phyloP scores from a whole-genome alignment of 2,329 filamentous ascomycete genomes.

The Phyllosticta citribraziliensis region DNA sequence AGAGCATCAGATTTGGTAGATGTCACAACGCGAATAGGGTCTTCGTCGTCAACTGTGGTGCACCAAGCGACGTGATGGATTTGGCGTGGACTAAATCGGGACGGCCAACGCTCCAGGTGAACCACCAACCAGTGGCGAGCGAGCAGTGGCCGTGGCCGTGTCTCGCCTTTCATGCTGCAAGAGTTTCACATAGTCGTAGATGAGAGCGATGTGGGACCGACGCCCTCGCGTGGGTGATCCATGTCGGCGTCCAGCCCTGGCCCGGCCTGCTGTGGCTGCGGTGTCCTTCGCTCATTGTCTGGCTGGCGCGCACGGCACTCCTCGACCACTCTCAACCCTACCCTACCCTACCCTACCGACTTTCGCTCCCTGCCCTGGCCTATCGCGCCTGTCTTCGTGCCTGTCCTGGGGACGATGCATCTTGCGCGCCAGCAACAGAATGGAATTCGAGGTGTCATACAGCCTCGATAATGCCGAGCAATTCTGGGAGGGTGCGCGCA shows the following conservation, averaged over 20 bases:
- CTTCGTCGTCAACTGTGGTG: neutral
- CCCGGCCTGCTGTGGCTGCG: too few relatives aligned
- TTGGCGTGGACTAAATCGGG: too few relatives aligned
- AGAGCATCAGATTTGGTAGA: neutral
- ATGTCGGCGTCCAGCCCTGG: too few relatives aligned
- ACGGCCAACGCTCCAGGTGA: too few relatives aligned
- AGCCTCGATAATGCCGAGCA: slow-evolving; percentile 70
- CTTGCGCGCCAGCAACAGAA: slow-evolving; percentile 32
- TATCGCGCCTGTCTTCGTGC: neutral
- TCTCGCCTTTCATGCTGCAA: too few relatives aligned
- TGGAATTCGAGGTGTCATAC: slow-evolving; percentile 60
- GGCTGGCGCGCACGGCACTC: too few relatives aligned
- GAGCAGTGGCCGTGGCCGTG: too few relatives aligned
- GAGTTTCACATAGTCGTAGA: too few relatives aligned
- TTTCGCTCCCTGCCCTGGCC: slow-evolving; percentile 5
- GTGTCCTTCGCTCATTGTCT: neutral
- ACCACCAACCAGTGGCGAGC: too few relatives aligned
- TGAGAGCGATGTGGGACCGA: too few relatives aligned
- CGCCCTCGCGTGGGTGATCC: too few relatives aligned
- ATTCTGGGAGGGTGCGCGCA: slow-evolving; percentile 72
- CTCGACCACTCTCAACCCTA: neutral
- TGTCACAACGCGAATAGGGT: neutral
- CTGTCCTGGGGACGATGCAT: slow-evolving; percentile 20
- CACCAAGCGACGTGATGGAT: neutral
- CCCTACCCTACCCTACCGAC: slow-evolving; percentile 1